phyloP scores from a whole-genome alignment of 768 basidiomycete species.

The Gloeostereum incarnatum region DNA sequence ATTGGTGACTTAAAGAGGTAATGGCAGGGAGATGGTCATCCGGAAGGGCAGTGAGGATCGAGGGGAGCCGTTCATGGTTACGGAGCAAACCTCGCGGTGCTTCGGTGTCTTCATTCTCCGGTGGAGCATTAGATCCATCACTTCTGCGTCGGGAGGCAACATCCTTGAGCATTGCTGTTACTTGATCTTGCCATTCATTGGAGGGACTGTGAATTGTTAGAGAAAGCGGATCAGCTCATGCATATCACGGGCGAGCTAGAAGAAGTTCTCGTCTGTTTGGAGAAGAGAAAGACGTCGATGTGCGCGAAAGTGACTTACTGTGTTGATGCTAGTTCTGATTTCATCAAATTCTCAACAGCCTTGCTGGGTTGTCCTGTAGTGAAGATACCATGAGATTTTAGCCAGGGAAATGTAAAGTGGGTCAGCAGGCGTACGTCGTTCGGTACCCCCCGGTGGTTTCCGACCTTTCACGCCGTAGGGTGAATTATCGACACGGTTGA shows the following conservation, averaged over 20 bases:
- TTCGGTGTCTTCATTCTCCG: not conserved
- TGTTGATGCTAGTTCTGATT: conserved; percentile 41
- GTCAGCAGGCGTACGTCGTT: too few relatives aligned
- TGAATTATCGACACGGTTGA: conserved; percentile 72
- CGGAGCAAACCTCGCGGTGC: conserved; percentile 1
- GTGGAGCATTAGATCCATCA: too few relatives aligned
- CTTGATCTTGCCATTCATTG: conserved; percentile 77
- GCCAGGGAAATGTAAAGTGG: too few relatives aligned
- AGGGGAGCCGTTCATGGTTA: not conserved
- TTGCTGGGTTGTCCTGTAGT: not conserved
- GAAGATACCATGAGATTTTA: not conserved
- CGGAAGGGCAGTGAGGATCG: conserved; percentile 4
- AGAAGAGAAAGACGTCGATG: not conserved
- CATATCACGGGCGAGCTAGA: too few relatives aligned
- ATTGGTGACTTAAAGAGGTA: too few relatives aligned
- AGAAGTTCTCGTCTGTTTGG: too few relatives aligned
- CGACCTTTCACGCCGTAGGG: conserved; percentile 72
- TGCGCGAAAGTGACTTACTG: conserved; percentile 36
- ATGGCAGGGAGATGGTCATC: too few relatives aligned
- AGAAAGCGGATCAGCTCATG: too few relatives aligned
- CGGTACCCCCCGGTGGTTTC: conserved; percentile 29
- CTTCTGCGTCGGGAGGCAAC: conserved; percentile 14
- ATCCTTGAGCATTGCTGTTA: conserved; percentile 31
- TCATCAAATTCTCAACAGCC: conserved; percentile 1
- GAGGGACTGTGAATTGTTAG: conserved; percentile 53